A percentile compares a stretch with the other conserved stretches of the same genome.
Evolutionary conservation across 78 protist species (phyloP).

Genomic region (Cavenderia fasciculata): DNA sequence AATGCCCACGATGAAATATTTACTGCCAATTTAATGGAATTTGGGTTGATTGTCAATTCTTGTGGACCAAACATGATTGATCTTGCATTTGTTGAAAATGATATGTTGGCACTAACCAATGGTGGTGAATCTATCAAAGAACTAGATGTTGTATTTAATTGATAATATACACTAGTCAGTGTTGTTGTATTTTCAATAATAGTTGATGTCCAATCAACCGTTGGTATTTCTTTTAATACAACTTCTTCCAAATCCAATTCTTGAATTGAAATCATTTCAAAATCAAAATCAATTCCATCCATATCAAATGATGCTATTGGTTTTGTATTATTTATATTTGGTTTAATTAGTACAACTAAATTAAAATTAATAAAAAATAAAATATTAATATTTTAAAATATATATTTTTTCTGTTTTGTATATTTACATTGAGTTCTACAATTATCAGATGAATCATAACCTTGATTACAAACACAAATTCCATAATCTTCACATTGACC

Average conservation of each 20-base stretch:
- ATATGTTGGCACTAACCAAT: background rate
- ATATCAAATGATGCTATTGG: background rate
- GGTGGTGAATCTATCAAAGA: no score
- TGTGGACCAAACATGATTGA: background rate
- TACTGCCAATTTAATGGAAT: background rate
- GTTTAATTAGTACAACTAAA: no score
- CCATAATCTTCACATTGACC: no score
- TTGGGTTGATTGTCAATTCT: background rate
- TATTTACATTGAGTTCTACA: no score
- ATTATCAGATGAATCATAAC: no score
- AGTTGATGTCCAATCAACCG: background rate
- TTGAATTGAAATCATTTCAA: background rate
- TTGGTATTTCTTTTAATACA: background rate
- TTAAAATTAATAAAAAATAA: no score
- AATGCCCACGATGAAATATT: background rate
- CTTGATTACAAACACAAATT: no score
- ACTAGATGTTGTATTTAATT: background rate
- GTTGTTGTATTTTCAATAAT: background rate
- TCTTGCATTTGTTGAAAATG: background rate
- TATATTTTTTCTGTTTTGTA: no score
- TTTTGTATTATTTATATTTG: background rate
- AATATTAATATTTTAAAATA: no score
- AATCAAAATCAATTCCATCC: background rate
- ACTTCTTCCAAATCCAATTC: background rate
- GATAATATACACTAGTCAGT: background rate